Conservation (phyloP, 352 stramenopile species). For the Pythium folliculosum region DNA sequence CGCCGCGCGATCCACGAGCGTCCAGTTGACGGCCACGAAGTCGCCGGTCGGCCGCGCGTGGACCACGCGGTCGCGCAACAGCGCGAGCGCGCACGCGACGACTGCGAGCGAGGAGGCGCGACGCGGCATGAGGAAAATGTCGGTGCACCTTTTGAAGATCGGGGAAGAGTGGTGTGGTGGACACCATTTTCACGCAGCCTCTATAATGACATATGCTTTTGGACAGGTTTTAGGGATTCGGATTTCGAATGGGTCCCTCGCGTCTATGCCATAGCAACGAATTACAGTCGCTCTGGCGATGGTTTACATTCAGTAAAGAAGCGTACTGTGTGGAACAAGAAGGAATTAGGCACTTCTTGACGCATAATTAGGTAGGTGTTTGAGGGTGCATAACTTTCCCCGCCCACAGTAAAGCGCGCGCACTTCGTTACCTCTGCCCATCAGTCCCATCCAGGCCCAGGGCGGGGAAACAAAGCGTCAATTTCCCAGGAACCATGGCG, state of each 20-base stretch:
- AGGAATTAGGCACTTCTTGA: conserved; percentile 9
- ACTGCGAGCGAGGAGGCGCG: neutral
- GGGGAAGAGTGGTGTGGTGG: neutral
- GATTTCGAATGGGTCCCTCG: conserved; percentile 26
- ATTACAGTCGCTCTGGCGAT: neutral
- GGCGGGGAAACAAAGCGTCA: neutral
- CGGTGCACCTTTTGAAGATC: neutral
- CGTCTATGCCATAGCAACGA: conserved; percentile 19
- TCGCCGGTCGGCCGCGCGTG: neutral
- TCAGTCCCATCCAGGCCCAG: neutral
- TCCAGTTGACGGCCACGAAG: conserved; percentile 52
- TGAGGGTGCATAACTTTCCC: neutral
- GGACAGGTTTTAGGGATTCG: conserved; percentile 13
- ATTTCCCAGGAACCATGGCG: neutral
- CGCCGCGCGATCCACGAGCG: conserved; percentile 35
- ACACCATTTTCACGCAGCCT: neutral
- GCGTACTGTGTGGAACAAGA: no score
- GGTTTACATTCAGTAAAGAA: no score
- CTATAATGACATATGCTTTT: conserved; percentile 13
- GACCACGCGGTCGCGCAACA: neutral
- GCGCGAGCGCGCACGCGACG: neutral
- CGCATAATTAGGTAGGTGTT: no score
- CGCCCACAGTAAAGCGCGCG: no score
- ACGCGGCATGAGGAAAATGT: neutral
- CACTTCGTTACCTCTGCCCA: neutral